Base-by-base conservation (phyloP, 2,329 filamentous ascomycete genomes). In the Albifimbria verrucaria region DNA sequence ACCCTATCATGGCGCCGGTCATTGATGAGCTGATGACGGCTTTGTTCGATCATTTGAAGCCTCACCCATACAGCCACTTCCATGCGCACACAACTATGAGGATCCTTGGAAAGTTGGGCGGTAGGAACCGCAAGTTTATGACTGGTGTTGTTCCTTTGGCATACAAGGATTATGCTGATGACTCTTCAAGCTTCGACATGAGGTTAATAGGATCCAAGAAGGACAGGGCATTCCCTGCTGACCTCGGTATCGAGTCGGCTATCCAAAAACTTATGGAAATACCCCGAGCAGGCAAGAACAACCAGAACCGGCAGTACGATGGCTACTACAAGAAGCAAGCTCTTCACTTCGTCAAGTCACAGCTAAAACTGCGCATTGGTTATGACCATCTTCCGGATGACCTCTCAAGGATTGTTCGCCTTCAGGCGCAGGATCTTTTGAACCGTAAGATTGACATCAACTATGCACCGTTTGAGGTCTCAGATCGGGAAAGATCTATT, bases 11-110 rank as follows among this genome's bases (percentile, higher is more conserved):
- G 93, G 91, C 93, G 2, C 95, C 94, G 0, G 95, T 97, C 23
- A 97, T 99, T 70, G 93, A 99, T 63, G 94, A 99, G 66, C 78
- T 99, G 44, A 99, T 99, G 94, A 94, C 92, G 46, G 93, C 93
- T 1, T 79, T 99, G 1, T 99, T 96, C 80, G 92, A 97, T 58
- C 95, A 99, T 68, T 80, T 99, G 42, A 89, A 89, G 62, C 95
- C 94, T 7, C 88, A 92, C 57, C 94, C 94, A 0, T 96, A 99
- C 70, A 96, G 89, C 63, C 95, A 99, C 69, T 96, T 97, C 70
- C 93, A 97, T 66, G 90, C 95, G 1, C 94, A 99, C 67, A 97
- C 94, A 0, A 97, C 94, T 0, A 96, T 99, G 87, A 82, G 94
- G 45, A 99, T 99, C 53, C 80, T 99, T 2, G 94, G 94, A 15